Evolutionary conservation across 1,284 basidiomycete species (phyloP).

Genomic region (Malassezia cuniculi): DNA sequence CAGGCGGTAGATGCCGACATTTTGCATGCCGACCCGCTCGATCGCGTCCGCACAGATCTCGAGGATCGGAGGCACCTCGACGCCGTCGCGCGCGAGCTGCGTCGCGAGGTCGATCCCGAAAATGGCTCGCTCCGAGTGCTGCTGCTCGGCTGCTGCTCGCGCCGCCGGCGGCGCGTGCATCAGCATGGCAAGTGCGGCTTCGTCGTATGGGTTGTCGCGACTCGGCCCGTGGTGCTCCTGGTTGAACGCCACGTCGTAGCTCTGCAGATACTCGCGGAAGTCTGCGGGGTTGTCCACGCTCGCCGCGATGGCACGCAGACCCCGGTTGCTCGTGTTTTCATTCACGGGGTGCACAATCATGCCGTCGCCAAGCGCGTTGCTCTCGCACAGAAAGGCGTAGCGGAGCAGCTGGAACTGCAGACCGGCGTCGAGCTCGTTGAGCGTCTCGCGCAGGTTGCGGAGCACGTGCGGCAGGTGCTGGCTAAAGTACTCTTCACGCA

Average conservation of each 20-base stretch:
- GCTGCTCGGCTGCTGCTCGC: no score
- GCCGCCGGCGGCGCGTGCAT: no score
- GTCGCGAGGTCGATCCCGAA: slow-evolving; percentile 77
- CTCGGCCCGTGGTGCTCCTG: slow-evolving; percentile 48
- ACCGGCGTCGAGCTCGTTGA: slow-evolving; percentile 90
- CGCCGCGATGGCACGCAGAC: slow-evolving; percentile 75
- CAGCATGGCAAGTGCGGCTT: slow-evolving; percentile 34
- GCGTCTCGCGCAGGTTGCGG: slow-evolving; percentile 81
- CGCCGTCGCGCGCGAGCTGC: slow-evolving; percentile 76
- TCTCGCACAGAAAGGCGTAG: slow-evolving; percentile 88
- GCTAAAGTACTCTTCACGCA: slow-evolving; percentile 89
- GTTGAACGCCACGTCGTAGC: slow-evolving; percentile 72
- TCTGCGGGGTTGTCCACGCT: slow-evolving; percentile 84
- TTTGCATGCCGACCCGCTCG: slow-evolving; percentile 59
- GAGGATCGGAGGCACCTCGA: slow-evolving; percentile 76
- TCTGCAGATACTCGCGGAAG: slow-evolving; percentile 93
- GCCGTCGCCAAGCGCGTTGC: slow-evolving; percentile 74
- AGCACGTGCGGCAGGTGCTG: slow-evolving; percentile 86
- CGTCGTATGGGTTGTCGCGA: slow-evolving; percentile 45
- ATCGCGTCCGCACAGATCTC: slow-evolving; percentile 82
- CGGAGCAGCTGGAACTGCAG: slow-evolving; percentile 90
- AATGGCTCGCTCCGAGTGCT: slow-evolving; percentile 49
- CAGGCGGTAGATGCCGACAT: slow-evolving; percentile 83
- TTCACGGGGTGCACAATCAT: slow-evolving; percentile 62
- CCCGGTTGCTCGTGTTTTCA: slow-evolving; percentile 43